A percentile compares a stretch with the other conserved stretches of the same genome.
phyloP scores from a whole-genome alignment of 1,284 basidiomycete genomes.

The Testicularia cyperi region DNA sequence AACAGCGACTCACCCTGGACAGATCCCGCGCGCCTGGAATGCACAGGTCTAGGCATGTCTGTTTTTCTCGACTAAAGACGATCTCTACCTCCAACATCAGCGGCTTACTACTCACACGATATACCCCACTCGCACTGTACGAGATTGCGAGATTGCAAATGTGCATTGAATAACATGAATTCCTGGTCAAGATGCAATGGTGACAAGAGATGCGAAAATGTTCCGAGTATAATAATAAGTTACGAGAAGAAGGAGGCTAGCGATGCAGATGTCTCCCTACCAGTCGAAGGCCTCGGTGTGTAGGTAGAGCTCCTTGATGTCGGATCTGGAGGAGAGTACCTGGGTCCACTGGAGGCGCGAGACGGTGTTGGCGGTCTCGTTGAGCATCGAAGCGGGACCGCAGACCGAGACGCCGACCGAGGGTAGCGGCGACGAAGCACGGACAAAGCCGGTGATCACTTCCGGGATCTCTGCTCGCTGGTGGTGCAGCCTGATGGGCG shows the following conservation, averaged over 20 bases:
- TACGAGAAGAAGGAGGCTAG: slow-evolving; percentile 4
- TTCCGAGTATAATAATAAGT: slow-evolving; percentile 3
- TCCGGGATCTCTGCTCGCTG: slow-evolving; percentile 7
- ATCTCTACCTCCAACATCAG: too few species aligned
- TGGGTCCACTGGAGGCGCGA: slow-evolving; percentile 25
- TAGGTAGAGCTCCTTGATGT: slow-evolving; percentile 21
- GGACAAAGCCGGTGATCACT: slow-evolving; percentile 3
- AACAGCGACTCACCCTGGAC: slow-evolving; percentile 12
- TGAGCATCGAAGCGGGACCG: slow-evolving; percentile 30
- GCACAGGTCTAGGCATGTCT: slow-evolving; percentile 17
- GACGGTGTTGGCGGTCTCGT: slow-evolving; percentile 26
- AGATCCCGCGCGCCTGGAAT: slow-evolving; percentile 11
- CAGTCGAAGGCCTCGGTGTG: slow-evolving; percentile 36
- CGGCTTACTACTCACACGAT: too few species aligned
- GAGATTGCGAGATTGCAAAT: slow-evolving; percentile 1
- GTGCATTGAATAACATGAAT: too few species aligned
- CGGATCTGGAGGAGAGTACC: slow-evolving; percentile 2
- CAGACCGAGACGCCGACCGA: slow-evolving; percentile 29
- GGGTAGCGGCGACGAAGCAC: not conserved
- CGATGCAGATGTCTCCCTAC: slow-evolving; percentile 2
- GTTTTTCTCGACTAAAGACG: slow-evolving; percentile 25
- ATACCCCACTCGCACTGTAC: too few species aligned
- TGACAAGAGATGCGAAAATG: slow-evolving; percentile 2
- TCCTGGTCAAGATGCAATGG: too few species aligned
- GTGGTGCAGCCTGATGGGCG: slow-evolving; percentile 4